Percentiles rank a stretch among this genome's conserved stretches.
Evolutionary conservation across 129 eudicot genomes (phyloP).

Genomic region (Lactuca saligna): DNA sequence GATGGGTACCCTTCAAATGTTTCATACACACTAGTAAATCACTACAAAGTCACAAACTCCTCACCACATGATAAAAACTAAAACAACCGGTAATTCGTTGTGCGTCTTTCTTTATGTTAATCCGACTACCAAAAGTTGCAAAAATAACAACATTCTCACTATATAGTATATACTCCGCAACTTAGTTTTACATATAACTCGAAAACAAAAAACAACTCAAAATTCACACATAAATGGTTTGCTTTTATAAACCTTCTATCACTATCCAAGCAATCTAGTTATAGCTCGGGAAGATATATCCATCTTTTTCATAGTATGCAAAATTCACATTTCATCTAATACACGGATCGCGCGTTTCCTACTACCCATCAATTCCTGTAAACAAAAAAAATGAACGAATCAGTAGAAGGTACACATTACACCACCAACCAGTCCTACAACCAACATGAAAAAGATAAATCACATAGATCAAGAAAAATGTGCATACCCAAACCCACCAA

Average conservation of each 20-base stretch:
- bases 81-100: background rate
- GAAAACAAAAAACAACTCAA: constrained; percentile 32
- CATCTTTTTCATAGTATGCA: constrained; percentile 11
- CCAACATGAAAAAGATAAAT: background rate
- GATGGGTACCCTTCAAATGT: constrained; percentile 41
- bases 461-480: too few species aligned
- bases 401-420: background rate
- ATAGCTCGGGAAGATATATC: constrained; percentile 29
- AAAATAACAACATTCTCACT: constrained; percentile 47
- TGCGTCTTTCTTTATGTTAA: constrained; percentile 35
- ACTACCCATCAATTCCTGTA: constrained; percentile 49
- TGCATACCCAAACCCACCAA: constrained; percentile 33
- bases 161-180: constrained; percentile 49
- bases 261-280: constrained; percentile 41
- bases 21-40: constrained; percentile 5
- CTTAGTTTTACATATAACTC: constrained; percentile 69
- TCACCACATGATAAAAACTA: background rate
- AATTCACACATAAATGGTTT: constrained; percentile 33
- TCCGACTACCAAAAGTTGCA: constrained; percentile 42
- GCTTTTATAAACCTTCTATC: constrained; percentile 45
- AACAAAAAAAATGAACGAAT: constrained; percentile 31
- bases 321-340: constrained; percentile 23
- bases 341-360: constrained; percentile 20
- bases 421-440: background rate
- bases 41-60: background rate